Evolutionary conservation across 768 basidiomycete species (phyloP).

Genomic region (Trametes punicea): DNA sequence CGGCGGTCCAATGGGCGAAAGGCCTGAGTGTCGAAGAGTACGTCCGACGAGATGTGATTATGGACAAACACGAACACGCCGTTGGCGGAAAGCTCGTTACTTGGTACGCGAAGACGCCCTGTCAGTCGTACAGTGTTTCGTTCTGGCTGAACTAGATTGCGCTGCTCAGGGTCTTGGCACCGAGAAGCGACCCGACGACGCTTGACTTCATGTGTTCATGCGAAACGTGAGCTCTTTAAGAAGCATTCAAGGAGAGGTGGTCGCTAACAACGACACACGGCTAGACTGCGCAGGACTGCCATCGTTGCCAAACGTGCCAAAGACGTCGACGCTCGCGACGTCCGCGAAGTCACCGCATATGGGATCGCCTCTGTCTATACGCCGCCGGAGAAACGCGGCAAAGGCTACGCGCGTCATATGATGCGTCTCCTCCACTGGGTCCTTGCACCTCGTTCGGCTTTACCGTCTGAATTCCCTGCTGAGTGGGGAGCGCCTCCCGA

Average conservation of each 20-base stretch:
- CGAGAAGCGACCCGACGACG: constrained; percentile 45
- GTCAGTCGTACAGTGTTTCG: too few relatives aligned
- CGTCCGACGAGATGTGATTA: constrained; percentile 37
- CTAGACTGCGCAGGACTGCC: constrained; percentile 34
- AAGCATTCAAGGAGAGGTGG: not conserved
- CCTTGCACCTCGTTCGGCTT: constrained; percentile 33
- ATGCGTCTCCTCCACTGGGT: constrained; percentile 63
- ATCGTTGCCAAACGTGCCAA: constrained; percentile 23
- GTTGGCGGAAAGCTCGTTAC: constrained; percentile 43
- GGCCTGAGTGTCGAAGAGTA: constrained; percentile 45
- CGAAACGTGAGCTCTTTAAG: constrained; percentile 48
- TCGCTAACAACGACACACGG: constrained; percentile 21
- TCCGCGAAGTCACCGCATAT: constrained; percentile 42
- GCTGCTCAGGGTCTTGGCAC: constrained; percentile 52
- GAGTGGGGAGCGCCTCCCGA: constrained; percentile 44
- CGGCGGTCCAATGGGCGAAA: constrained; percentile 42
- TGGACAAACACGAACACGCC: constrained; percentile 44
- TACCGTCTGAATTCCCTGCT: constrained; percentile 37
- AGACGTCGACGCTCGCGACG: constrained; percentile 3
- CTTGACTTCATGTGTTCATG: constrained; percentile 58
- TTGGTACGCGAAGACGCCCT: constrained; percentile 37
- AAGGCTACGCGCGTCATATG: constrained; percentile 61
- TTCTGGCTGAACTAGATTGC: not conserved
- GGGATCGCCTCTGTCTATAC: constrained; percentile 58
- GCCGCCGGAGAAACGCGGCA: constrained; percentile 43